Evolutionary conservation across 2,329 filamentous ascomycete genomes (phyloP).

Genomic region (Didymella glomerata): DNA sequence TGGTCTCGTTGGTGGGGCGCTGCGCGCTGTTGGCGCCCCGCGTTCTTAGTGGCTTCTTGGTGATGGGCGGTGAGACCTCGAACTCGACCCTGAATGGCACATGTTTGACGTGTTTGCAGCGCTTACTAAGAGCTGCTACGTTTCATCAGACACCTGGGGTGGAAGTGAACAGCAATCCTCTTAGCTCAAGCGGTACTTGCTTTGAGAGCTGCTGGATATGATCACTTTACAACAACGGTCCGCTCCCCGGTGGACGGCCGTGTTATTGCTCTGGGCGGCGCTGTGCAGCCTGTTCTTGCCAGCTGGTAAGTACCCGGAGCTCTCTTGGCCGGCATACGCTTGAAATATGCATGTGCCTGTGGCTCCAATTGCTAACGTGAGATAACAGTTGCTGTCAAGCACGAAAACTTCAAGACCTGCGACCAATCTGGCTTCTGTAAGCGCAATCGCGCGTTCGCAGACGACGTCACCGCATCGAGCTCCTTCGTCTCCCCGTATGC

Average conservation of each 20-base stretch:
- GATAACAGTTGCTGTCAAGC: constrained; percentile 79
- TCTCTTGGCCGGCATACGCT: constrained; percentile 6
- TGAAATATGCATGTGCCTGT: not conserved
- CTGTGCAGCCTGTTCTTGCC: constrained; percentile 48
- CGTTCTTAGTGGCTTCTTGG: constrained; percentile 8
- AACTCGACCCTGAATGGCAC: not conserved
- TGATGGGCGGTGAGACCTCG: constrained; percentile 4
- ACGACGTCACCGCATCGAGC: constrained; percentile 71
- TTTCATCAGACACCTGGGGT: constrained; percentile 22
- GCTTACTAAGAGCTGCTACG: constrained; percentile 20
- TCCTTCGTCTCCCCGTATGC: constrained; percentile 84
- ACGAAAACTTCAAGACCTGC: constrained; percentile 97
- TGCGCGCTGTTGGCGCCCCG: constrained; percentile 24
- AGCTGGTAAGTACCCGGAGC: constrained; percentile 45
- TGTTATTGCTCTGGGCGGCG: constrained; percentile 45
- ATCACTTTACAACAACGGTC: constrained; percentile 51
- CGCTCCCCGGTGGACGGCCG: constrained; percentile 68
- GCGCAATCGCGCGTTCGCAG: constrained; percentile 89
- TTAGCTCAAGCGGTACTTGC: constrained; percentile 28
- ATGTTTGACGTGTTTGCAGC: constrained; percentile 19
- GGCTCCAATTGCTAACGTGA: constrained; percentile 16
- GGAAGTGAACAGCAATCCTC: constrained; percentile 9
- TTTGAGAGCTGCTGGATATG: constrained; percentile 41
- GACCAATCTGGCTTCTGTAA: constrained; percentile 96
- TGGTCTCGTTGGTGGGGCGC: constrained; percentile 37